Evolutionary conservation across 1,284 basidiomycete genomes (phyloP).

Genomic region (Trametes versicolor): DNA sequence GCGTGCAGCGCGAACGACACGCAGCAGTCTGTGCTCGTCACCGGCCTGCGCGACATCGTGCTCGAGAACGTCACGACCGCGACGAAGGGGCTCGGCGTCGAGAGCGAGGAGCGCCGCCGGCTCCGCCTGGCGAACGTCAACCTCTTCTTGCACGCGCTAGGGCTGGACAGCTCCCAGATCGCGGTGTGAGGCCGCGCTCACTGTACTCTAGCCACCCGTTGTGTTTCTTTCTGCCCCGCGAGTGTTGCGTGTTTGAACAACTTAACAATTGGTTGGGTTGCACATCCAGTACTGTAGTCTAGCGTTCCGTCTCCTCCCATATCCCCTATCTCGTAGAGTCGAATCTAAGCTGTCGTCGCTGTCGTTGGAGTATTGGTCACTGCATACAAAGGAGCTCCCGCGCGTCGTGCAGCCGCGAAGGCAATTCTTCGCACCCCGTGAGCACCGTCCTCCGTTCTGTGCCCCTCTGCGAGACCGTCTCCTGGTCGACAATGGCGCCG

Average conservation of each 20-base stretch:
- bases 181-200: conserved; percentile 43
- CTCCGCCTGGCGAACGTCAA: conserved; percentile 85
- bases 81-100: conserved; percentile 75
- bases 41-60: conserved; percentile 90
- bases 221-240: neutral
- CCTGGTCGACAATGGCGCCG: conserved; percentile 60
- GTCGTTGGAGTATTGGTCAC: conserved; percentile 14
- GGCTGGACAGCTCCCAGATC: conserved; percentile 86
- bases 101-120: conserved; percentile 70
- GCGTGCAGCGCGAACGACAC: conserved; percentile 88
- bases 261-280: conserved; percentile 16
- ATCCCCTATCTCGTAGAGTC: conserved; percentile 14
- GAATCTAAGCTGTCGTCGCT: conserved; percentile 24
- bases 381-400: conserved; percentile 48
- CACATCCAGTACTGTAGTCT: conserved; percentile 27
- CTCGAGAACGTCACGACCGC: conserved; percentile 86
- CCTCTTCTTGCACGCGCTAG: conserved; percentile 85
- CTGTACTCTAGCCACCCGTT: conserved; percentile 18
- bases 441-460: conserved; percentile 38
- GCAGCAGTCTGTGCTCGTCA: conserved; percentile 89
- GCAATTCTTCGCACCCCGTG: conserved; percentile 30
- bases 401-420: conserved; percentile 42
- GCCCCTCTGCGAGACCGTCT: conserved; percentile 53
- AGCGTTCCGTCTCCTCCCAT: conserved; percentile 15
- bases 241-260: neutral